Evolutionary conservation across 306 rosid genomes (phyloP), one percentile per base, ranked within the genome.

Genomic region (Cucumis hystrix): DNA sequence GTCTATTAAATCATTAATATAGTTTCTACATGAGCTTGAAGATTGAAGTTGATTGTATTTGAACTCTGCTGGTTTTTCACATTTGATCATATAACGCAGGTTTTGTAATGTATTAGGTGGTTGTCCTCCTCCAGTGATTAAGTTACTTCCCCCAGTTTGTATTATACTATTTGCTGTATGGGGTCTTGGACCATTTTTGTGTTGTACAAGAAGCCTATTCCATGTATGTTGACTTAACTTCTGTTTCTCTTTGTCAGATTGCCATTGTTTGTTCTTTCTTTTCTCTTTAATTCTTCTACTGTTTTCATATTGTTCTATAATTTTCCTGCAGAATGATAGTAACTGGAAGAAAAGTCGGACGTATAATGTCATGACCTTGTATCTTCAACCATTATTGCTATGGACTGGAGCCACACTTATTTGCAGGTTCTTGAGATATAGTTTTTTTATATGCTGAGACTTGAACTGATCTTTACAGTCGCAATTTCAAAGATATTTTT

Each of bases 311-410:
- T 69, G 54, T 17, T 52, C 7, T 58, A 67, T 21, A 54, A 79
- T 80, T 57, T 28, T 66, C 77, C 59, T 87, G 89, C 91, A 94
- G 98, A 85, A 77, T 78, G 98, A 94, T 82, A 87, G 51, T 78
- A 87, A 83, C 78, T 94, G 98, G 98, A 91, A 91, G 83, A 94
- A 90, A 87, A 91, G 97, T 80, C 79, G 75, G 57, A 89, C 94
- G 39, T 80, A 82, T 83, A 76, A 86, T 79, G 78, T 94, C 47
- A 83, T 85, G 70, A 86, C 88, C 67, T 88, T 93, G 8, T 94
- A 89, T 84, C 80, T 94, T 81, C 98, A 64, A 77, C 98, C 98
- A 75, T 65, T 90, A 85, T 80, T 94, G 72, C 87, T 94, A 61
- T 94, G 98, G 98, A 74, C 79, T 10, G 98, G 96, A 85, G 93